Percentiles rank a stretch among this genome's conserved stretches.
These are phyloP conservation scores for Pestalotiopsis sp. DNA, from an alignment of 2,329 filamentous ascomycete species.

Conservation along the genomic window DNA sequence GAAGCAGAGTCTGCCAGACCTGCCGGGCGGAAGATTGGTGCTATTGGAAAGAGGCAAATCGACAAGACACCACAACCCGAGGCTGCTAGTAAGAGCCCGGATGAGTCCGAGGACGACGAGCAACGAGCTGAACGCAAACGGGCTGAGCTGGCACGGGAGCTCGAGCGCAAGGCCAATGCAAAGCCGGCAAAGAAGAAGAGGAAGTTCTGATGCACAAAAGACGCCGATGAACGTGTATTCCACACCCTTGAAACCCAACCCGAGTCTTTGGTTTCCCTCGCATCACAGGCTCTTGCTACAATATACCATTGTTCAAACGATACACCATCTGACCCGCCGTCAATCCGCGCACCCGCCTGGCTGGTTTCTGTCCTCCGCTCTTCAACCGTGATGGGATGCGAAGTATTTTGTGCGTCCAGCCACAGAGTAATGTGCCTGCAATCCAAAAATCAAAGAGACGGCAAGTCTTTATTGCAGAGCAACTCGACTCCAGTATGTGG, in stretches of 20 bases:
- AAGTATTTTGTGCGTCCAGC: no score
- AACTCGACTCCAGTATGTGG: no score
- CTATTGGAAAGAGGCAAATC: slow-evolving; percentile 10
- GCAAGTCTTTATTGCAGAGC: no score
- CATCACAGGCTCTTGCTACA: no score
- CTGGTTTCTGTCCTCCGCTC: not conserved
- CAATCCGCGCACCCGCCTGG: not conserved
- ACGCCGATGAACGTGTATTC: no score
- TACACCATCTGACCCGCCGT: not conserved
- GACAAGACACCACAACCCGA: not conserved
- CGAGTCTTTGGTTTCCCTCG: no score
- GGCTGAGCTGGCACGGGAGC: slow-evolving; percentile 52
- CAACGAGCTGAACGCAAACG: slow-evolving; percentile 50
- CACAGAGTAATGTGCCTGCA: no score
- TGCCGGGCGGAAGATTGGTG: not conserved
- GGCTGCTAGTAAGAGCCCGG: not conserved
- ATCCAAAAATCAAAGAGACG: no score
- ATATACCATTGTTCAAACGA: not conserved
- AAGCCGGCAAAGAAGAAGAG: slow-evolving; percentile 59
- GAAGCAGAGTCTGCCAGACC: not conserved
- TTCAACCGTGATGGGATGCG: not conserved
- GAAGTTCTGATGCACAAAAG: slow-evolving; percentile 44
- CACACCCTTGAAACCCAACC: no score
- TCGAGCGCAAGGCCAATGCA: slow-evolving; percentile 50
- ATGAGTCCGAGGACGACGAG: slow-evolving; percentile 30